phyloP scores from a whole-genome alignment of 208 protist genomes.

The Leishmania mexicana region DNA sequence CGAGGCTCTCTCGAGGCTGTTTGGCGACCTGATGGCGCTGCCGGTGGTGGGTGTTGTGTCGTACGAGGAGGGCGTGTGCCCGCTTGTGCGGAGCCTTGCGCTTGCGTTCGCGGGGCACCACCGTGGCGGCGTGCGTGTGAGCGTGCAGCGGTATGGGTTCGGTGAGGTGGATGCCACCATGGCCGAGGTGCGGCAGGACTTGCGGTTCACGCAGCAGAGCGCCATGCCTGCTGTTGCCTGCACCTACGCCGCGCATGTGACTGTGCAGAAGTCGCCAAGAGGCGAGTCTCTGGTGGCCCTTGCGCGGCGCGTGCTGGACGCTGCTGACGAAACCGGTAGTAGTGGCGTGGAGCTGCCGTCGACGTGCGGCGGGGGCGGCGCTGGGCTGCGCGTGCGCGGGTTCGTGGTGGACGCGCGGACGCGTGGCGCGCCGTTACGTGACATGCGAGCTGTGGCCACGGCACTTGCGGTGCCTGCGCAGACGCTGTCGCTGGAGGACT shows the following conservation, averaged over 20 bases:
- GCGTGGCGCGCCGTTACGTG: conserved; percentile 6
- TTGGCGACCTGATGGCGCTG: conserved; percentile 48
- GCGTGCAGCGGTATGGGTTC: conserved; percentile 4
- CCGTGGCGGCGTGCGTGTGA: conserved; percentile 27
- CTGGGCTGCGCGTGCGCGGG: conserved; percentile 32
- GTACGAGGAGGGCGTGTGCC: conserved; percentile 46
- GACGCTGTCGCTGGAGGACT: conserved; percentile 65
- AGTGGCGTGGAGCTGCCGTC: conserved; percentile 20
- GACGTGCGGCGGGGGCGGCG: conserved; percentile 19
- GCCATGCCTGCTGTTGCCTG: conserved; percentile 37
- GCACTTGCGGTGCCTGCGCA: conserved; percentile 52
- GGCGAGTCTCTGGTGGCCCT: conserved; percentile 8
- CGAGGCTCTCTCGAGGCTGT: conserved; percentile 14
- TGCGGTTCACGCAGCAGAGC: conserved; percentile 25
- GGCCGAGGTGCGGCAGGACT: conserved; percentile 14
- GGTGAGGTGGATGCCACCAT: conserved; percentile 25
- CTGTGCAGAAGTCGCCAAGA: not conserved
- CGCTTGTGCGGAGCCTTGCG: conserved; percentile 50
- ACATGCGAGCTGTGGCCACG: not conserved
- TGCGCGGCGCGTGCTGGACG: not conserved
- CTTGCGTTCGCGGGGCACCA: conserved; percentile 47
- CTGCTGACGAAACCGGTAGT: not conserved
- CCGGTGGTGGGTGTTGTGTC: conserved; percentile 47
- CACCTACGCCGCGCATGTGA: conserved; percentile 16
- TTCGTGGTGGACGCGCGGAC: conserved; percentile 41